A percentile compares a stretch with the other conserved stretches of the same genome.
Conservation (phyloP, 1,284 basidiomycete species). For the Golubevia sp. region DNA sequence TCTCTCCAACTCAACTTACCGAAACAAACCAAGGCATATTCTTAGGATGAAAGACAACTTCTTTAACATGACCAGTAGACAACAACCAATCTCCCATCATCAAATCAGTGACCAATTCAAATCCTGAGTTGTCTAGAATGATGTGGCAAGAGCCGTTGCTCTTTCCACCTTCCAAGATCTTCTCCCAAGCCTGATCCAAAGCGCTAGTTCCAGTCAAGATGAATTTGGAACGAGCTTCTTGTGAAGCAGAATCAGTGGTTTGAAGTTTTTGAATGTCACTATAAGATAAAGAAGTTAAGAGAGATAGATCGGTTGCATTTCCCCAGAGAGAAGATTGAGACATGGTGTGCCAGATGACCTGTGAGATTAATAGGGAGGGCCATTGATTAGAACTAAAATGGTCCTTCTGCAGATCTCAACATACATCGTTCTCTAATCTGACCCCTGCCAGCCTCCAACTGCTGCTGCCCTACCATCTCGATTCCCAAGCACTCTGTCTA, state of each 20-base stretch:
- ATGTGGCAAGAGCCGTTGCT: constrained; percentile 40
- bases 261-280: constrained; percentile 53
- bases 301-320: constrained; percentile 53
- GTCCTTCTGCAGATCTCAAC: too few species aligned
- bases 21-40: constrained; percentile 25
- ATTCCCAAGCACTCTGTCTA: too few species aligned
- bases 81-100: constrained; percentile 57
- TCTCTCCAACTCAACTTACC: not conserved
- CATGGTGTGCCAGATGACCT: constrained; percentile 42
- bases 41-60: constrained; percentile 58
- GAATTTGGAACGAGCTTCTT: constrained; percentile 20
- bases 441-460: too few species aligned
- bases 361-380: too few species aligned
- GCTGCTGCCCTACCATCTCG: too few species aligned
- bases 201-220: constrained; percentile 37
- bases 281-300: constrained; percentile 51
- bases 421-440: too few species aligned
- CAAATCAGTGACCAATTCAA: constrained; percentile 55
- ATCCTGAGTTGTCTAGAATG: constrained; percentile 56
- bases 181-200: constrained; percentile 37
- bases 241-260: constrained; percentile 39
- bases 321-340: constrained; percentile 53
- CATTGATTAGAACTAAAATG: too few species aligned
- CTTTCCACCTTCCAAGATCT: constrained; percentile 18
- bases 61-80: constrained; percentile 31